These are phyloP conservation scores for Solanum chiquidenum DNA, from an alignment of 257 asterid genomes.

Conservation along the genomic window DNA sequence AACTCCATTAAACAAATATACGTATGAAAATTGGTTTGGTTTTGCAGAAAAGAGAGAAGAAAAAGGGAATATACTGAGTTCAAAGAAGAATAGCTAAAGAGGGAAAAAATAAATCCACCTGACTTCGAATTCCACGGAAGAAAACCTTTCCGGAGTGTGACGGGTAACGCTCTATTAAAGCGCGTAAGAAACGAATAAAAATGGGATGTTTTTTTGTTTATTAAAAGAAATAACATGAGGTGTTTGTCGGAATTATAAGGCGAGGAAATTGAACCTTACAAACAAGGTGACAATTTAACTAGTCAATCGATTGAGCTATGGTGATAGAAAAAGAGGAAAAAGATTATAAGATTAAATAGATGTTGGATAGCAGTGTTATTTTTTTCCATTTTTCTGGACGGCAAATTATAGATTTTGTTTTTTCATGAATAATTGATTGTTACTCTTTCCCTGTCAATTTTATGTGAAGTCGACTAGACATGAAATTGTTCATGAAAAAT, in stretches of 20 bases:
- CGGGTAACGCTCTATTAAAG: neutral
- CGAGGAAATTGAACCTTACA: neutral
- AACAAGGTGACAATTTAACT: neutral
- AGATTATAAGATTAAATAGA: neutral
- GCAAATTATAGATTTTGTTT: neutral
- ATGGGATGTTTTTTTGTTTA: neutral
- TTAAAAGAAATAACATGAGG: too few species aligned
- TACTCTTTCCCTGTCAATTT: neutral
- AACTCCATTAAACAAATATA: neutral
- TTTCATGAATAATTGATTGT: neutral
- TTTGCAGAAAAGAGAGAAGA: neutral
- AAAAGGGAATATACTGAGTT: neutral
- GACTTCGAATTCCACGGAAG: neutral
- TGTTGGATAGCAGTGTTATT: neutral
- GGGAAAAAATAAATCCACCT: neutral
- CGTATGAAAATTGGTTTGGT: neutral
- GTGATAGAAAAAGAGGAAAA: neutral
- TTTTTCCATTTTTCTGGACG: neutral
- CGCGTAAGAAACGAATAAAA: neutral
- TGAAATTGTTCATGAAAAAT: neutral
- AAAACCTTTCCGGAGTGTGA: neutral
- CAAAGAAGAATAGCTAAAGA: neutral
- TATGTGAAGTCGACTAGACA: neutral
- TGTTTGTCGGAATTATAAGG: too few species aligned
- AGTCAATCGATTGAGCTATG: neutral